Evolutionary conservation across 306 rosid genomes (phyloP), one percentile per base, ranked within the genome.

Genomic region (Quercus dentata): DNA sequence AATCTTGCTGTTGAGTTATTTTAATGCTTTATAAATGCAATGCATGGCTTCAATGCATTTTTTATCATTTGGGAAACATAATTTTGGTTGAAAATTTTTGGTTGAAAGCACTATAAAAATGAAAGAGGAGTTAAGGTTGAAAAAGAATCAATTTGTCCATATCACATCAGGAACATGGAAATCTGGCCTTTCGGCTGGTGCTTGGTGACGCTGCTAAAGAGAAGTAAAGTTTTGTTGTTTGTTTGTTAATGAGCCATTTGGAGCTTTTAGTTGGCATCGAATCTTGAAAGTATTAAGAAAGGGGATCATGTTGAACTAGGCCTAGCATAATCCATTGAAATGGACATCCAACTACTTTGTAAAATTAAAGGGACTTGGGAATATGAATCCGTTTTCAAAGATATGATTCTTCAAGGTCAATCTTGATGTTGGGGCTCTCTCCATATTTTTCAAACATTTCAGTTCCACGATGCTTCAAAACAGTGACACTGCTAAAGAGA

Each of bases 371-470:
- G 58, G 80, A 65, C n/a, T 61, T 23, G 82, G 77, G 79, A 76
- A 77, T 83, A 55, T 33, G 74, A 79, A 77, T 83, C 82, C 28
- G 19, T n/a, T 70, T 9, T 75, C 28, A 82, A 69, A 85, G 91
- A 90, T 90, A 82, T 81, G 92, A 89, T 90, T 88, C 87, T 81
- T 15, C 59, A 8, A 69, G 49, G 82, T 80, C 85, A 85, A 85
- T 78, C 78, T 70, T 71, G 77, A 74, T 56, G 85, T 76, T 81
- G 84, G 74, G 73, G 3, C 58, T 82, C 76, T 49, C 31, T 65
- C 59, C 79, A 12, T 49, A 49, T 49, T 10, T 49, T 49, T 49
- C 1, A 12, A 49, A 13, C 17, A 49, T 12, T 12, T 49, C 54
- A 49, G 54, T 3, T 13, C 54, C 54, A 49, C 54, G 54, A 49